Evolutionary conservation across 1,284 basidiomycete genomes (phyloP).

Genomic region (Papiliotrema terrestris): DNA sequence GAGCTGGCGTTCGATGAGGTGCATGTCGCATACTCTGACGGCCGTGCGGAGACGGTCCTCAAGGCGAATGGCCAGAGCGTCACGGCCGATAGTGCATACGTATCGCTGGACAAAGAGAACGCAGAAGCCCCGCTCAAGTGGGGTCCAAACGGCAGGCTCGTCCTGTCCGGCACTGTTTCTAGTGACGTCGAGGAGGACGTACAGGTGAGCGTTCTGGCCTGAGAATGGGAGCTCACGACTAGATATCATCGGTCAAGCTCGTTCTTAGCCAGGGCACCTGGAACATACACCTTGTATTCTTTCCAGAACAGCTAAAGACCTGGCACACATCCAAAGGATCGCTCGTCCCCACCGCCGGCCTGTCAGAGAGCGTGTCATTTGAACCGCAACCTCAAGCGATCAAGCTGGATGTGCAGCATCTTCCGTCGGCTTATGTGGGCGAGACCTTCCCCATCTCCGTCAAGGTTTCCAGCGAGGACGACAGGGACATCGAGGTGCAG

Average conservation of each 20-base stretch:
- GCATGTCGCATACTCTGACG: constrained; percentile 39
- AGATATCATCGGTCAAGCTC: constrained; percentile 28
- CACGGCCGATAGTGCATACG: background rate
- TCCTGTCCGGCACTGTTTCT: constrained; percentile 18
- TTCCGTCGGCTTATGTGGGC: constrained; percentile 66
- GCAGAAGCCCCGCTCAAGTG: constrained; percentile 18
- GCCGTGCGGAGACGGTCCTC: constrained; percentile 27
- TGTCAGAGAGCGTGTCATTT: constrained; percentile 18
- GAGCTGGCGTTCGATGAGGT: constrained; percentile 35
- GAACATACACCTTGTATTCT: constrained; percentile 29
- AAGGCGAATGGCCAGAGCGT: background rate
- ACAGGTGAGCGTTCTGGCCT: constrained; percentile 14
- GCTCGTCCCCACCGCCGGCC: constrained; percentile 10
- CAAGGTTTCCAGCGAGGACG: constrained; percentile 65
- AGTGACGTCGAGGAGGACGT: constrained; percentile 18
- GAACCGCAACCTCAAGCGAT: constrained; percentile 55
- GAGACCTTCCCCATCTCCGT: constrained; percentile 70
- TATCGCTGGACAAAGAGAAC: constrained; percentile 4
- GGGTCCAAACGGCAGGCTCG: constrained; percentile 7
- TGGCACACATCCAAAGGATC: constrained; percentile 21
- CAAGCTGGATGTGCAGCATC: constrained; percentile 57
- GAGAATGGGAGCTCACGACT: background rate
- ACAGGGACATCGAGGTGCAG: constrained; percentile 61
- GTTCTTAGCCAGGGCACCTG: constrained; percentile 29
- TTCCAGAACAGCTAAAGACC: constrained; percentile 9